Conservation (phyloP, 2,329 filamentous ascomycete species). For the Pestalotiopsis sp. region DNA sequence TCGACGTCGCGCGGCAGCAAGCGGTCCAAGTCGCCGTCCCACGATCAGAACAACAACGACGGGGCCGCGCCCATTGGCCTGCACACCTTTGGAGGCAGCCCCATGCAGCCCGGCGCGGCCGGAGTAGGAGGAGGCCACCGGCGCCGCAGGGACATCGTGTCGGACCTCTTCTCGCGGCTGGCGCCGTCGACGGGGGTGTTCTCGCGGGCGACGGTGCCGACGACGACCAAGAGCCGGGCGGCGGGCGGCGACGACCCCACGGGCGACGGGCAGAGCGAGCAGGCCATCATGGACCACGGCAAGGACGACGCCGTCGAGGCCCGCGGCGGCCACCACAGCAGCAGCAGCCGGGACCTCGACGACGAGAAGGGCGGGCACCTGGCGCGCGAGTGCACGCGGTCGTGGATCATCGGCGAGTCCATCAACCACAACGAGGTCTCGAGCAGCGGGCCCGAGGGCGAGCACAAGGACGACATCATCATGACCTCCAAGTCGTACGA, state of each 20-base stretch:
- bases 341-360: background rate
- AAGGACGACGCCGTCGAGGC: background rate
- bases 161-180: background rate
- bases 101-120: background rate
- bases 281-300: background rate
- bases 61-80: constrained; percentile 2
- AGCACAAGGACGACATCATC: constrained; percentile 2
- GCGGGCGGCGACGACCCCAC: background rate
- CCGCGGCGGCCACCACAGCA: background rate
- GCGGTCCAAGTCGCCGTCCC: constrained; percentile 4
- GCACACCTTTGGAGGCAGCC: constrained; percentile 1
- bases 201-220: background rate
- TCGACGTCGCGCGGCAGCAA: constrained; percentile 1
- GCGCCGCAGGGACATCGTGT: background rate
- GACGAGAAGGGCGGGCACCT: background rate
- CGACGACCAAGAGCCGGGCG: background rate
- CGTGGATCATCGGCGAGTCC: constrained; percentile 13
- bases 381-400: constrained; percentile 7
- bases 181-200: background rate
- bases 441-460: background rate
- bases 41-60: background rate
- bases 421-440: background rate
- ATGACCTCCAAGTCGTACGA: constrained; percentile 8
- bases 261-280: background rate
- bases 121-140: background rate